Conservation (phyloP, 768 basidiomycete genomes). For the Rubroboletus satanas region DNA sequence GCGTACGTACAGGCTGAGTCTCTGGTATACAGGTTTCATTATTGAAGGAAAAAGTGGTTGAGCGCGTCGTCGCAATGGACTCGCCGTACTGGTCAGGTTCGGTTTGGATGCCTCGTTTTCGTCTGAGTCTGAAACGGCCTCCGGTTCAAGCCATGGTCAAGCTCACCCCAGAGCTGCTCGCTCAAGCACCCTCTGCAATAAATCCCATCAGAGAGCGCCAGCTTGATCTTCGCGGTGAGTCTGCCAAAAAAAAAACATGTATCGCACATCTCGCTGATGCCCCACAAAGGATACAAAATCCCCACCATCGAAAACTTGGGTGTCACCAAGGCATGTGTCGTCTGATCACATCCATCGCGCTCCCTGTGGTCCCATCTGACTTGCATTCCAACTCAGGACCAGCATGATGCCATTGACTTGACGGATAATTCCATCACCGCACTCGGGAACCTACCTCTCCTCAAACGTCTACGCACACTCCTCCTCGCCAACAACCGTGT, state of each 20-base stretch:
- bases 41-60: conserved; percentile 37
- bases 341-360: conserved; percentile 14
- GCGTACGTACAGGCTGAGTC: conserved; percentile 61
- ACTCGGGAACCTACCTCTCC: conserved; percentile 81
- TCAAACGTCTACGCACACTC: conserved; percentile 79
- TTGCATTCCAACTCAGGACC: conserved; percentile 52
- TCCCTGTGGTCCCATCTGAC: conserved; percentile 15
- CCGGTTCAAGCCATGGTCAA: conserved; percentile 55
- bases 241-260: conserved; percentile 13
- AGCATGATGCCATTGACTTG: conserved; percentile 90
- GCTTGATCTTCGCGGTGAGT: conserved; percentile 83
- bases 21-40: conserved; percentile 71
- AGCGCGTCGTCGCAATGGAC: conserved; percentile 10
- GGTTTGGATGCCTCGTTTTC: conserved; percentile 18
- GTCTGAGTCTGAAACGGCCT: conserved; percentile 36
- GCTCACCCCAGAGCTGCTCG: conserved; percentile 90
- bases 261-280: conserved; percentile 11
- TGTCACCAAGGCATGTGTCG: conserved; percentile 69
- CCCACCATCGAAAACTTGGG: conserved; percentile 96
- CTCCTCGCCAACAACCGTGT: conserved; percentile 90
- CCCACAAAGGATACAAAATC: conserved; percentile 77
- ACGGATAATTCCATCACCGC: conserved; percentile 85
- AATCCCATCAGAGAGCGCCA: conserved; percentile 87
- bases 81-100: background rate
- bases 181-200: conserved; percentile 71